Evolutionary conservation across 805 yeast genomes (phyloP), one percentile per base, ranked within the genome.

Genomic region (Wickerhamiella nectarea): DNA sequence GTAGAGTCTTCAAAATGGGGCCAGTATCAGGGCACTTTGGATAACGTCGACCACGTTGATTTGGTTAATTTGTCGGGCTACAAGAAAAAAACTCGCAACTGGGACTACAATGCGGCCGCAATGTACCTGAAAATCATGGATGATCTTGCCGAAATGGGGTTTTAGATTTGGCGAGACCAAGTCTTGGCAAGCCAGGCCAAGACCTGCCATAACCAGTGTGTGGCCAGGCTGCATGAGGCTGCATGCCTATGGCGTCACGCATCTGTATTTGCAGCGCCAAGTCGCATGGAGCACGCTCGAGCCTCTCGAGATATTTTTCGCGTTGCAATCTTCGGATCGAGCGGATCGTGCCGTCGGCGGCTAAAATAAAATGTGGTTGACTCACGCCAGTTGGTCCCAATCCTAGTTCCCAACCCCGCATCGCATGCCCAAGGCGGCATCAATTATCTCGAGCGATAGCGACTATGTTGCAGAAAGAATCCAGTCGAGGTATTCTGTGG

Each of bases 1-100:
- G 79, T 84, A 1, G 63, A 67, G 31, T 80, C 91, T 46, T 66
- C 93, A 1, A 72, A 71, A 53, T 86, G 95, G 95, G 95, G 95
- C 0, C 63, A 74, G 36, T 83, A 81, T 59, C 57, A 76, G 50
- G 96, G 95, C 0, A 81, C 91, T 0, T 58, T 87, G 28, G 74
- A 74, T 34, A 71, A 76, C 49, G 84, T 80, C 2, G 95, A 86
- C 60, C 96, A 86, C 61, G 64, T 84, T 47, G 95, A 87, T 58
- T 63, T 85, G 47, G 83, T 86, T 40, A 87, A 86, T 56, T 80
- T 94, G 67, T 56, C 55, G 51, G 41, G 38, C 54, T 48, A 58
- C 56, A 52, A 51, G 56, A 52, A 58, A 57, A 44, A 48, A 20
- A 34, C 47, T 7, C 45, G 53, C 51, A 61, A 49, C 45, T 66